Evolutionary conservation across 352 stramenopile species (phyloP).

Genomic region (Pythium catenulatum): DNA sequence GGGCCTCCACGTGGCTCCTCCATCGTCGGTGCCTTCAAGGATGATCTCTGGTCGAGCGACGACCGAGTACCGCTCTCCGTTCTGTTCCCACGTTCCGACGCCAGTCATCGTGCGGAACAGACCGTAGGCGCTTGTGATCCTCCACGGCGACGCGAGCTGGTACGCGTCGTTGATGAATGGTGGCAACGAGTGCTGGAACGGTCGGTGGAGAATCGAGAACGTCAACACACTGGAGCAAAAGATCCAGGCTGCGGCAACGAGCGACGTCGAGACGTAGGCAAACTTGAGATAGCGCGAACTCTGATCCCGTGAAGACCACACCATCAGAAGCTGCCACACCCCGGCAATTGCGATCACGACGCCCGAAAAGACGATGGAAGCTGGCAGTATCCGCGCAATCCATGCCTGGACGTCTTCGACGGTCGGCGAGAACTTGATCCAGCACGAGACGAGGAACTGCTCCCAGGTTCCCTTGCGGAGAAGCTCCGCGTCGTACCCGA

Average conservation of each 20-base stretch:
- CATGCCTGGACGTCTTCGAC: constrained; percentile 70
- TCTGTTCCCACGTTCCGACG: constrained; percentile 72
- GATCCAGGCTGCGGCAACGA: constrained; percentile 57
- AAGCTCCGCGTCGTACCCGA: not conserved
- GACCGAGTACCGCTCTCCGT: constrained; percentile 66
- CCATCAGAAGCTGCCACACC: constrained; percentile 64
- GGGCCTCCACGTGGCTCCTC: constrained; percentile 77
- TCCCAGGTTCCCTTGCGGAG: constrained; percentile 21
- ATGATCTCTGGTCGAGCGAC: constrained; percentile 94
- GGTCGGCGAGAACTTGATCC: constrained; percentile 62
- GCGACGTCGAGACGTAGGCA: constrained; percentile 61
- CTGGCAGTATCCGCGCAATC: constrained; percentile 65
- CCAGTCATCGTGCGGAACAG: constrained; percentile 95
- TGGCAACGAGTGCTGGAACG: constrained; percentile 66
- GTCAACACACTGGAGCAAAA: constrained; percentile 70
- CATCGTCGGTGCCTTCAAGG: constrained; percentile 83
- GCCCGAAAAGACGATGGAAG: constrained; percentile 48
- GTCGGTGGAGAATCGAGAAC: constrained; percentile 67
- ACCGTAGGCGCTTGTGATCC: constrained; percentile 86
- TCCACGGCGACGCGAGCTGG: constrained; percentile 59
- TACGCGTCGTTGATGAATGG: constrained; percentile 60
- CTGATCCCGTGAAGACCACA: not conserved
- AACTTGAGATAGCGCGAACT: not conserved
- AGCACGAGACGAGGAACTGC: constrained; percentile 45
- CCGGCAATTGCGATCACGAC: constrained; percentile 32